A percentile compares a stretch with the other conserved stretches of the same genome.
Conservation (phyloP, 176 grass and related monocot genomes). For the Rhynchospora breviuscula region DNA sequence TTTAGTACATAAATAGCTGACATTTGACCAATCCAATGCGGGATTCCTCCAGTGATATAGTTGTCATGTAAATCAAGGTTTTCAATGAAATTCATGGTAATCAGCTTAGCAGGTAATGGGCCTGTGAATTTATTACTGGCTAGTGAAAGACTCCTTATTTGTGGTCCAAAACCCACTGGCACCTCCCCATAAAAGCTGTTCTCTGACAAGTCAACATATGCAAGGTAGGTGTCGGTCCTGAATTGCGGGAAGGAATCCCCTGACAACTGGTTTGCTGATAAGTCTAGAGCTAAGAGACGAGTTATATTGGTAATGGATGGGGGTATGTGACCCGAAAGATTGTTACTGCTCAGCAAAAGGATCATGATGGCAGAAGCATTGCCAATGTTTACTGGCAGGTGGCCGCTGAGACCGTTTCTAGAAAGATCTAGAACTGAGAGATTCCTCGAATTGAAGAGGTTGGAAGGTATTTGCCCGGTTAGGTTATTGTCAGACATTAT, state of each 20-base stretch:
- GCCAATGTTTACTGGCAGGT: conserved; percentile 21
- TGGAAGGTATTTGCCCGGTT: conserved; percentile 11
- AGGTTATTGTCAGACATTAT: conserved; percentile 21
- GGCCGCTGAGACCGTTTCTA: conserved; percentile 22
- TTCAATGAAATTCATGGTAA: conserved; percentile 14
- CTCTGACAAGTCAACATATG: conserved; percentile 19
- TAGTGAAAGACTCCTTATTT: conserved; percentile 21
- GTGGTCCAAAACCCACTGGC: conserved; percentile 7
- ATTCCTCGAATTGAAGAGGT: conserved; percentile 19
- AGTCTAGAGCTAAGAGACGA: conserved; percentile 19
- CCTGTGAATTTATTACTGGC: conserved; percentile 20
- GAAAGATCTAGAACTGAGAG: conserved; percentile 15
- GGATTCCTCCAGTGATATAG: conserved; percentile 1
- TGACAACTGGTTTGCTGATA: conserved; percentile 17
- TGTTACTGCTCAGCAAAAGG: conserved; percentile 17
- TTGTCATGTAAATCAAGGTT: conserved; percentile 23
- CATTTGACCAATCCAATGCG: not conserved
- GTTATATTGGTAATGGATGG: conserved; percentile 26
- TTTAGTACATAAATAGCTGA: conserved; percentile 25
- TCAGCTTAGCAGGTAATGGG: not conserved
- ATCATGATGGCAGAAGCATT: conserved; percentile 11
- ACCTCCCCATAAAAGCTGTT: conserved; percentile 18
- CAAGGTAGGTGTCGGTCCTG: conserved; percentile 1
- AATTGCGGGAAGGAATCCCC: conserved; percentile 19
- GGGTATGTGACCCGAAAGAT: conserved; percentile 3